Conservation (phyloP, 1,284 basidiomycete species). For the Papiliotrema fonsecae region DNA sequence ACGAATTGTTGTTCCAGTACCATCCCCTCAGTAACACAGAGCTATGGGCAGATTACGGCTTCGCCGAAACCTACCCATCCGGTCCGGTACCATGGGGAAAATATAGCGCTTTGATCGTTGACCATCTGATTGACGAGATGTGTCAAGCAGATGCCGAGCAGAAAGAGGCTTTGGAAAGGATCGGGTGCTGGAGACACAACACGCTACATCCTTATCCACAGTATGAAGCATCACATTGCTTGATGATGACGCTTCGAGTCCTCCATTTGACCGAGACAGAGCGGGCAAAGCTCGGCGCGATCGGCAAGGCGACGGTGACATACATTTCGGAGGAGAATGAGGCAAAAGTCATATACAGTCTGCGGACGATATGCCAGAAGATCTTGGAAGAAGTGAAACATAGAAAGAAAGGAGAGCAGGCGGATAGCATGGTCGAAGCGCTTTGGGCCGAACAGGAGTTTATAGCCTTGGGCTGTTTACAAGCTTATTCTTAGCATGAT, state of each 20-base stretch:
- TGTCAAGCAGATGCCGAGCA: not conserved
- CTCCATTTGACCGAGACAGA: slow-evolving; percentile 25
- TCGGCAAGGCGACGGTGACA: slow-evolving; percentile 13
- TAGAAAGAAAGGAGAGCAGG: not conserved
- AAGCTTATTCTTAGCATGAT: no score
- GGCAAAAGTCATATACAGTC: slow-evolving; percentile 16
- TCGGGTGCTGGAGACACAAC: not conserved
- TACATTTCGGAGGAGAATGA: slow-evolving; percentile 57
- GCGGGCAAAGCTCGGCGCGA: slow-evolving; percentile 27
- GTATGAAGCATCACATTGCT: not conserved
- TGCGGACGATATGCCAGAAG: slow-evolving; percentile 25
- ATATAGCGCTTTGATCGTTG: not conserved
- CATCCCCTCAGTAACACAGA: slow-evolving; percentile 67
- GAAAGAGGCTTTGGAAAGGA: not conserved
- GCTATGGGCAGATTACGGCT: slow-evolving; percentile 80
- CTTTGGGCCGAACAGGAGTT: slow-evolving; percentile 8
- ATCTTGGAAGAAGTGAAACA: slow-evolving; percentile 21
- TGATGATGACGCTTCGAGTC: slow-evolving; percentile 2
- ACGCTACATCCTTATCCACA: not conserved
- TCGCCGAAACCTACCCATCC: slow-evolving; percentile 51
- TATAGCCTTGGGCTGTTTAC: not conserved
- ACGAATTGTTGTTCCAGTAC: slow-evolving; percentile 70
- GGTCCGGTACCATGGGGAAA: not conserved
- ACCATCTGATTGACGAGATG: not conserved
- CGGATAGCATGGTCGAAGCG: slow-evolving; percentile 1